Conservation (phyloP, 331 rosid genomes). For the Telfairia occidentalis region DNA sequence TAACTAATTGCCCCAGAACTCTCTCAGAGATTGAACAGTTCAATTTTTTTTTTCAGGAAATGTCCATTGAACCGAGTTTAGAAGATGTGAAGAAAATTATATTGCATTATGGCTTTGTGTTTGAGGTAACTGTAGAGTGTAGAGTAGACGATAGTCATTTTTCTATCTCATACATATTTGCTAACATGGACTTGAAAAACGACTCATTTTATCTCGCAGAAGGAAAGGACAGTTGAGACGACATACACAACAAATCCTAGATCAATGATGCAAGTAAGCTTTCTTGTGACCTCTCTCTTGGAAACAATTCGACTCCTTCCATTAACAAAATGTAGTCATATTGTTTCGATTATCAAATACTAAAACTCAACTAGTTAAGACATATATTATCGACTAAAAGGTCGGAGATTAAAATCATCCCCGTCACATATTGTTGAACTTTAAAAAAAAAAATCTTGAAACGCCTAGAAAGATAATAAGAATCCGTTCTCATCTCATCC, state of each 20-base stretch:
- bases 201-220: conserved; percentile 36
- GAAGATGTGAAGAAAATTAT: conserved; percentile 85
- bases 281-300: conserved; percentile 4
- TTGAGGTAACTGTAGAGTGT: conserved; percentile 50
- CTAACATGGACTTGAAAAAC: conserved; percentile 5
- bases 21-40: background rate
- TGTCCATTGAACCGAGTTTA: conserved; percentile 87
- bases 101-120: conserved; percentile 59
- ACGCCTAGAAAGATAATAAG: background rate
- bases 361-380: no score
- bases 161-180: background rate
- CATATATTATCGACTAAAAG: no score
- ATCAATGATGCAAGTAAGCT: conserved; percentile 93
- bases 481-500: background rate
- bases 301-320: background rate
- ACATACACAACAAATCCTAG: conserved; percentile 74
- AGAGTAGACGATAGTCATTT: background rate
- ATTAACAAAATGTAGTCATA: background rate
- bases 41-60: conserved; percentile 43
- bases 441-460: no score
- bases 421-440: no score
- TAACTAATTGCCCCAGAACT: background rate
- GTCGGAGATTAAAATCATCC: no score
- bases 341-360: background rate
- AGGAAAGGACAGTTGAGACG: conserved; percentile 71